A percentile compares a stretch with the other conserved stretches of the same genome.
Conservation (phyloP, 176 grass and related monocot species). For the Saccharum spontaneum region DNA sequence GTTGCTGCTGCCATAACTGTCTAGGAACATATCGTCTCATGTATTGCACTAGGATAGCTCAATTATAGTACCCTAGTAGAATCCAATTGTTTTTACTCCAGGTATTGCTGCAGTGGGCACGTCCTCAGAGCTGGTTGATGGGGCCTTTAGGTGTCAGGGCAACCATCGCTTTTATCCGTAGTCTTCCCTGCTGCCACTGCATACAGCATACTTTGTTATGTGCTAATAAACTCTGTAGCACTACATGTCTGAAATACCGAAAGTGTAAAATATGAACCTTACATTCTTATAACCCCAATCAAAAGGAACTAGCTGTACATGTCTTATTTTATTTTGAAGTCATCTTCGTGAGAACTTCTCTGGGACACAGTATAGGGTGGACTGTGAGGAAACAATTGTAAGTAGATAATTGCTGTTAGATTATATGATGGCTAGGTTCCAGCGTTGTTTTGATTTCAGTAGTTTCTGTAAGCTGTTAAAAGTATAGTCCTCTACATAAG, state of each 20-base stretch:
- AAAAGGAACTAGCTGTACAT: neutral
- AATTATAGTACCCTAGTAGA: neutral
- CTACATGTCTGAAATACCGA: neutral
- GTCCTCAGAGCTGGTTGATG: neutral
- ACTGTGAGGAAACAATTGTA: neutral
- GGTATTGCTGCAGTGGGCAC: neutral
- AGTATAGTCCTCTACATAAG: neutral
- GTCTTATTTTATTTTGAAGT: neutral
- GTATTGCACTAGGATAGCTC: neutral
- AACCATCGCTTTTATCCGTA: neutral
- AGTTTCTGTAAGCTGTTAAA: neutral
- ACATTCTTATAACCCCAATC: neutral
- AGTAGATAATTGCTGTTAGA: neutral
- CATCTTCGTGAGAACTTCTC: neutral
- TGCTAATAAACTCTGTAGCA: neutral
- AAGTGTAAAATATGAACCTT: neutral
- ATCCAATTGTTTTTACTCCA: neutral
- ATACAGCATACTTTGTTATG: neutral
- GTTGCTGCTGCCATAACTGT: neutral
- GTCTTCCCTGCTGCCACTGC: neutral
- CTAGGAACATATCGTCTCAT: neutral
- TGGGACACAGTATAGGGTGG: neutral
- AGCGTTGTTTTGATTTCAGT: neutral
- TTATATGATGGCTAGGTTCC: neutral
- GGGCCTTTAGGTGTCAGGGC: neutral